These are phyloP conservation scores for Candida tetrigidarum DNA, from an alignment of 1,139 yeast genomes.

Conservation along the genomic window DNA sequence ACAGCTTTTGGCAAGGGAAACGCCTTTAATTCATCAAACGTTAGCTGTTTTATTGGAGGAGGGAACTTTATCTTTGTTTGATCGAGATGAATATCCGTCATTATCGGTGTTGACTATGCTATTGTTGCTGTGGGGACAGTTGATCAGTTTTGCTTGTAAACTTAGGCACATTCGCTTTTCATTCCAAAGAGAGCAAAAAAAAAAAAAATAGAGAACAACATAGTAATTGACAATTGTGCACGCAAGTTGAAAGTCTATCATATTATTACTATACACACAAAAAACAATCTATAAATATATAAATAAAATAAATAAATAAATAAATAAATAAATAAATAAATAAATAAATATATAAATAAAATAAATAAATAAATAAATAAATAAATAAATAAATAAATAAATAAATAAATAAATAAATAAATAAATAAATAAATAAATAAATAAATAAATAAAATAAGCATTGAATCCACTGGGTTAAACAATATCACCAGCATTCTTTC, in stretches of 20 bases:
- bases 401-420: too few species aligned
- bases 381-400: too few species aligned
- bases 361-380: too few species aligned
- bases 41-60: constrained; percentile 3
- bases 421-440: not conserved
- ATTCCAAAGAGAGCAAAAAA: not conserved
- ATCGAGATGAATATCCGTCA: constrained; percentile 8
- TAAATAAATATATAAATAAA: too few species aligned
- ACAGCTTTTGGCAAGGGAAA: constrained; percentile 35
- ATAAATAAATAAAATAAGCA: constrained; percentile 3
- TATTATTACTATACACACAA: too few species aligned
- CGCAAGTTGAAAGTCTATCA: too few species aligned
- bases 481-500: constrained; percentile 13
- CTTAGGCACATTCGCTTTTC: too few species aligned
- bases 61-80: constrained; percentile 8
- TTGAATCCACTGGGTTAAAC: constrained; percentile 8
- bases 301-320: too few species aligned
- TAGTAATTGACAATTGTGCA: too few species aligned
- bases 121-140: not conserved
- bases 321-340: too few species aligned
- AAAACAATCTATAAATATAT: too few species aligned
- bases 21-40: constrained; percentile 22
- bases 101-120: not conserved
- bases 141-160: not conserved
- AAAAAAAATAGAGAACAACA: not conserved